Percentiles rank a stretch among this genome's conserved stretches.
These are phyloP conservation scores for Arctium minus DNA, from an alignment of 129 eudicot species.

Conservation along the genomic window DNA sequence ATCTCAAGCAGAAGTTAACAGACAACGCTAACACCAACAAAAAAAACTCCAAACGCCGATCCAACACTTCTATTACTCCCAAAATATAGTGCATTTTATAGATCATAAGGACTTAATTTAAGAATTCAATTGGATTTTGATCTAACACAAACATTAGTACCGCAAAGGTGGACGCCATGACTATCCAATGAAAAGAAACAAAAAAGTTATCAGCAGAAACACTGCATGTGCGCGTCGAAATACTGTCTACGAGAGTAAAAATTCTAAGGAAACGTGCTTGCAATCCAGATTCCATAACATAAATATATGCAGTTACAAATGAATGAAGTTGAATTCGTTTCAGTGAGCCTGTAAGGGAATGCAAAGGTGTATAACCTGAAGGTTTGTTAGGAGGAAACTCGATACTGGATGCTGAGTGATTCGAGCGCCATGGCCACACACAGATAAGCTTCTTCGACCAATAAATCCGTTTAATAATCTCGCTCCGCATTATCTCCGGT, in stretches of 20 bases:
- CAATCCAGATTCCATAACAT: neutral
- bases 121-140: neutral
- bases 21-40: neutral
- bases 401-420: constrained; percentile 21
- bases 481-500: neutral
- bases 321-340: neutral
- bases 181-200: too few species aligned
- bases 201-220: too few species aligned
- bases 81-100: neutral
- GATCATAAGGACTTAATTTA: neutral
- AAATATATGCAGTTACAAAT: neutral
- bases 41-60: neutral
- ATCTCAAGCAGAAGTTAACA: too few species aligned
- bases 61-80: neutral
- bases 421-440: constrained; percentile 17
- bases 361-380: constrained; percentile 16
- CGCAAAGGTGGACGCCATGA: too few species aligned
- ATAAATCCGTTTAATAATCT: constrained; percentile 2
- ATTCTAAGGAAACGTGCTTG: neutral
- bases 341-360: neutral
- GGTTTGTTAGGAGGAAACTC: neutral
- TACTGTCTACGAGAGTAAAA: neutral
- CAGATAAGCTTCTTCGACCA: constrained; percentile 8
- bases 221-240: too few species aligned
- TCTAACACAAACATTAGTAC: neutral